Conservation (phyloP, 441 rosid genomes). For the Croton laevigatus region DNA sequence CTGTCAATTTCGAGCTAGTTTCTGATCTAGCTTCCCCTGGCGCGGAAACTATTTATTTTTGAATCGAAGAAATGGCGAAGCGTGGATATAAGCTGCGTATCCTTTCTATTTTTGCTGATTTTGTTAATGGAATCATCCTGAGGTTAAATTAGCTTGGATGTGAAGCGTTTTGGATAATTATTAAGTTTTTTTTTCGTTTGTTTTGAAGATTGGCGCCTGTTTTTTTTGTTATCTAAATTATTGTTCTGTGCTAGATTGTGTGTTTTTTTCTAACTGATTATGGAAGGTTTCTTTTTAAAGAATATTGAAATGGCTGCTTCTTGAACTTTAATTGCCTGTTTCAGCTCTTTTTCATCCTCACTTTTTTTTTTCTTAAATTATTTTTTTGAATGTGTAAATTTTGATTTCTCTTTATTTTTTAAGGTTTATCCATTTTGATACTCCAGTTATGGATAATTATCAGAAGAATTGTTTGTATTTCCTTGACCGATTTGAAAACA, state of each 20-base stretch:
- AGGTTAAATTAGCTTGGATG: conserved; percentile 27
- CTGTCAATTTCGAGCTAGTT: not conserved
- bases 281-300: not conserved
- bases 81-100: conserved; percentile 99
- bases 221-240: not conserved
- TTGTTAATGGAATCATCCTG: not conserved
- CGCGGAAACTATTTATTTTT: not conserved
- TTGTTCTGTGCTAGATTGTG: not conserved
- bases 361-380: not conserved
- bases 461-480: conserved; percentile 13
- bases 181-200: not conserved
- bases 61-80: conserved; percentile 55
- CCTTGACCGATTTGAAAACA: conserved; percentile 45
- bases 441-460: not conserved
- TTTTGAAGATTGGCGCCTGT: not conserved
- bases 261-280: not conserved
- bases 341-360: not conserved
- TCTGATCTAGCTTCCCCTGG: not conserved
- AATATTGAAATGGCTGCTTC: not conserved
- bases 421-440: not conserved
- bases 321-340: conserved; percentile 5
- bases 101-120: conserved; percentile 33
- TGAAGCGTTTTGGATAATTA: conserved; percentile 8
- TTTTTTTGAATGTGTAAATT: no score
- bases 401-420: not conserved